Evolutionary conservation across 2,329 filamentous ascomycete genomes (phyloP).

Genomic region (Neophaeococcomyces aloes): DNA sequence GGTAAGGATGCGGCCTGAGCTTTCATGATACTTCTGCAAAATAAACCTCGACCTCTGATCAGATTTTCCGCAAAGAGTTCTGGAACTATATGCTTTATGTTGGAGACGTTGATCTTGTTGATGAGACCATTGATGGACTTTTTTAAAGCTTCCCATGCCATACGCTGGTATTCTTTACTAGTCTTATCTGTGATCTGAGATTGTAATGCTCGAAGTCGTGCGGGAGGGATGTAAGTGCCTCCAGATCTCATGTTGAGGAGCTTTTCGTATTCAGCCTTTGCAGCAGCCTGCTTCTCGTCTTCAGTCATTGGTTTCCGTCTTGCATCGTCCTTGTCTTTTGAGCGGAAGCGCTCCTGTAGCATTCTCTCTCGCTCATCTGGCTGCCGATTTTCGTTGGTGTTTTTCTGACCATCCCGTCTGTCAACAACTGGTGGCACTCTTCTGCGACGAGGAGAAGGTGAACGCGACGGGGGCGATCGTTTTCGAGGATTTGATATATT

Average conservation of each 20-base stretch:
- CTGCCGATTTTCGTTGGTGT: conserved; percentile 38
- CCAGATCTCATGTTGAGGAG: conserved; percentile 86
- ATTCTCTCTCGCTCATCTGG: conserved; percentile 41
- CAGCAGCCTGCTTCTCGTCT: conserved; percentile 75
- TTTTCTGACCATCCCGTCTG: conserved; percentile 16
- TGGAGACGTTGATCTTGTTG: conserved; percentile 97
- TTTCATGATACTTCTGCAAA: conserved; percentile 96
- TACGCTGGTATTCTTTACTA: conserved; percentile 94
- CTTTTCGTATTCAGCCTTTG: conserved; percentile 89
- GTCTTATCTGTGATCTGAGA: conserved; percentile 94
- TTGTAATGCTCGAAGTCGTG: conserved; percentile 79
- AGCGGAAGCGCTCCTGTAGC: conserved; percentile 43
- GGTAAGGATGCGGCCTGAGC: conserved; percentile 91
- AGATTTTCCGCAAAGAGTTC: conserved; percentile 94
- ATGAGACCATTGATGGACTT: conserved; percentile 98
- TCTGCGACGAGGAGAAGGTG: conserved; percentile 42
- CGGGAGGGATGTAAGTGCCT: conserved; percentile 92
- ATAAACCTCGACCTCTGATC: conserved; percentile 78
- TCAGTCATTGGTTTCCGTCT: conserved; percentile 49
- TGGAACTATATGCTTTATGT: conserved; percentile 95
- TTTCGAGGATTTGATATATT: conserved; percentile 42
- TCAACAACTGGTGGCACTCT: conserved; percentile 35
- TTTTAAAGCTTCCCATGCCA: conserved; percentile 98
- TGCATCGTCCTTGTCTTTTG: conserved; percentile 39
- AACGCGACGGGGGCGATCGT: conserved; percentile 43